phyloP scores from a whole-genome alignment of 163 green algal species.

The Chloroidium sp. region DNA sequence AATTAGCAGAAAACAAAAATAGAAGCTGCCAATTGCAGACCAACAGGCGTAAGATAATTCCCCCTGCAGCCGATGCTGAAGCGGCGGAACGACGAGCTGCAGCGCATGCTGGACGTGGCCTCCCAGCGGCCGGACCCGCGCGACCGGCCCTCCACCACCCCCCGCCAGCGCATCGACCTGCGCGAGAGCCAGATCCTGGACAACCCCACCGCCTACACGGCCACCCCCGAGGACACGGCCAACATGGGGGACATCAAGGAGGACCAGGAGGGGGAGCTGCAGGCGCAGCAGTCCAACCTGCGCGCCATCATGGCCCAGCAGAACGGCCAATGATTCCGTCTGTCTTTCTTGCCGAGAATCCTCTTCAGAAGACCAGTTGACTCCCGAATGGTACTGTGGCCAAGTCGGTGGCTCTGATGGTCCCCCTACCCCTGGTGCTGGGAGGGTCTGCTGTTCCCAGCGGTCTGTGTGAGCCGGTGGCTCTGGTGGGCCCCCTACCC shows the following conservation, averaged over 20 bases:
- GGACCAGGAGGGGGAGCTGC: not conserved
- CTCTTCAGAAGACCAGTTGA: no score
- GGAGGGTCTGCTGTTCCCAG: no score
- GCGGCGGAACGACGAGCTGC: slow-evolving; percentile 15
- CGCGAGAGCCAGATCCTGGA: slow-evolving; percentile 4
- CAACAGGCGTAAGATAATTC: no score
- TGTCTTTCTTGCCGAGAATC: no score
- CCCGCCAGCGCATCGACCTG: slow-evolving; percentile 17
- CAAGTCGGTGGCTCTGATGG: no score
- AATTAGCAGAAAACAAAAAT: no score
- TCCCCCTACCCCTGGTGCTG: no score
- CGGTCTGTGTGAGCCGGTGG: no score
- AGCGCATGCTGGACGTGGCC: slow-evolving; percentile 16
- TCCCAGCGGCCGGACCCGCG: slow-evolving; percentile 1
- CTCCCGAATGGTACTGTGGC: no score
- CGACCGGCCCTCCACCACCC: not conserved
- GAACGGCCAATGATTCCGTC: no score
- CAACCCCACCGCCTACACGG: not conserved
- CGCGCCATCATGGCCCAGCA: not conserved
- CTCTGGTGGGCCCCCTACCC: no score
- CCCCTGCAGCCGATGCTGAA: slow-evolving; percentile 6
- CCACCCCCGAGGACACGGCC: not conserved
- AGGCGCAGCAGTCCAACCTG: not conserved
- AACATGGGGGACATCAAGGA: not conserved
- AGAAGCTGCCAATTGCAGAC: no score